phyloP scores from a whole-genome alignment of 2,329 filamentous ascomycete species.

The Cyclaneusma minus region DNA sequence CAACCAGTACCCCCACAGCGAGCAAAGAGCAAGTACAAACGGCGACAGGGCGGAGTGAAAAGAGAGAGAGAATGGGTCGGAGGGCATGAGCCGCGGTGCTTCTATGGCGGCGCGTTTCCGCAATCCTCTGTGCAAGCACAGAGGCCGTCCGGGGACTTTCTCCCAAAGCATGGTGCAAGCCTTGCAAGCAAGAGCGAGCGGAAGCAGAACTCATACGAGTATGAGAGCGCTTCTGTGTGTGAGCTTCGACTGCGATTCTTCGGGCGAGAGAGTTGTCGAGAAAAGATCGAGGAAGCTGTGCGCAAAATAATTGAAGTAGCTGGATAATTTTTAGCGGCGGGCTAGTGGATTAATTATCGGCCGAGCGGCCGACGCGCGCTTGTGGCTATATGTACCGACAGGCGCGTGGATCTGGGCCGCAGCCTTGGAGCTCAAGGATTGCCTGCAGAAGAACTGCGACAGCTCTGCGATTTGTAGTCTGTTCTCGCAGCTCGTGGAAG shows the following conservation, averaged over 20 bases:
- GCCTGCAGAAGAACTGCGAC: slow-evolving; percentile 1
- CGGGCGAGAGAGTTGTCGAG: slow-evolving; percentile 71
- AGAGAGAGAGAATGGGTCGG: slow-evolving; percentile 38
- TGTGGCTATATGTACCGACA: slow-evolving; percentile 1
- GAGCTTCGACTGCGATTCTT: slow-evolving; percentile 99
- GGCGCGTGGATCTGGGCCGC: slow-evolving; percentile 1
- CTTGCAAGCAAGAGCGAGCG: slow-evolving; percentile 20
- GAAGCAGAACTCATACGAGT: slow-evolving; percentile 22
- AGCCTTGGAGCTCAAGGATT: slow-evolving; percentile 2
- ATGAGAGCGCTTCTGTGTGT: slow-evolving; percentile 73
- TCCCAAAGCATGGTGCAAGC: slow-evolving; percentile 67
- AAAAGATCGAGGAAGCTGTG: slow-evolving; percentile 16
- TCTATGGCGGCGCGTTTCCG: slow-evolving; percentile 99
- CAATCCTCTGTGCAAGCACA: slow-evolving; percentile 33
- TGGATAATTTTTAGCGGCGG: slow-evolving; percentile 1
- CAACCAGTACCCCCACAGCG: slow-evolving; percentile 15
- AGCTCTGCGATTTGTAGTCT: slow-evolving; percentile 1
- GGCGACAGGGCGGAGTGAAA: slow-evolving; percentile 19
- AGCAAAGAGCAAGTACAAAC: slow-evolving; percentile 17
- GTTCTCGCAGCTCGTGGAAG: too few species aligned
- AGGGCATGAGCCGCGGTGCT: slow-evolving; percentile 82
- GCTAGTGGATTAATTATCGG: slow-evolving; percentile 2
- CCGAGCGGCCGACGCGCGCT: not conserved
- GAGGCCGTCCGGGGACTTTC: slow-evolving; percentile 99
- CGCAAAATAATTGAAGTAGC: slow-evolving; percentile 1